These are phyloP conservation scores for Penicillium nucicola DNA, from an alignment of 495 filamentous ascomycete species.

Conservation along the genomic window DNA sequence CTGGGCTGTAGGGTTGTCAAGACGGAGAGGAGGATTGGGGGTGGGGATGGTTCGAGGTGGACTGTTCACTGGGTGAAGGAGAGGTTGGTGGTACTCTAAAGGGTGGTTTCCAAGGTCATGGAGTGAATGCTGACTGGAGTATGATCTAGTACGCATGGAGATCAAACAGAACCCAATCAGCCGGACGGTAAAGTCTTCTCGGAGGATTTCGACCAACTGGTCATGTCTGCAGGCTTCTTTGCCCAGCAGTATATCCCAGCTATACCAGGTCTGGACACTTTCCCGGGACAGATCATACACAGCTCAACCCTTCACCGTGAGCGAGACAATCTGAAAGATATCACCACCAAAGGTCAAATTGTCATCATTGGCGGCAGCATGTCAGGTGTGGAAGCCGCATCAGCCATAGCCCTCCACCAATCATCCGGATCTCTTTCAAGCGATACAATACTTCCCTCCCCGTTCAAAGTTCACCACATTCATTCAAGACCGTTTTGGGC, in stretches of 20 bases:
- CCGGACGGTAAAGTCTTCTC: conserved; percentile 6
- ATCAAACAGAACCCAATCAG: neutral
- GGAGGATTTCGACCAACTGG: conserved; percentile 64
- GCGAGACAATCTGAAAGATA: conserved; percentile 18
- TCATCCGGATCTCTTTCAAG: conserved; percentile 55
- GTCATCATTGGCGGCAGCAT: conserved; percentile 81
- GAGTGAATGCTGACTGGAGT: conserved; percentile 8
- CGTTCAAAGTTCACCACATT: conserved; percentile 59
- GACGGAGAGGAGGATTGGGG: conserved; percentile 32
- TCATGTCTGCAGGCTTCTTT: conserved; percentile 78
- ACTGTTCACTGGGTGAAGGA: conserved; percentile 43
- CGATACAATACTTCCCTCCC: conserved; percentile 23
- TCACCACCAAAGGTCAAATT: conserved; percentile 24
- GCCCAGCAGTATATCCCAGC: conserved; percentile 55
- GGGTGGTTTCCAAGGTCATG: no score
- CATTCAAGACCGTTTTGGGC: conserved; percentile 69
- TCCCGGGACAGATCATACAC: conserved; percentile 48
- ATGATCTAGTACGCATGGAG: conserved; percentile 2
- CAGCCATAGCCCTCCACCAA: conserved; percentile 65
- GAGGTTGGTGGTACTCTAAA: conserved; percentile 22
- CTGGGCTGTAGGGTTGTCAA: conserved; percentile 52
- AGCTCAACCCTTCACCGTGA: conserved; percentile 50
- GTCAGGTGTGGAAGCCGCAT: conserved; percentile 75
- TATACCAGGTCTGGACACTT: conserved; percentile 31
- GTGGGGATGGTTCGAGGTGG: conserved; percentile 42